These are phyloP conservation scores for Arthroderma sp. DNA, from an alignment of 2,329 filamentous ascomycete genomes.

Conservation along the genomic window DNA sequence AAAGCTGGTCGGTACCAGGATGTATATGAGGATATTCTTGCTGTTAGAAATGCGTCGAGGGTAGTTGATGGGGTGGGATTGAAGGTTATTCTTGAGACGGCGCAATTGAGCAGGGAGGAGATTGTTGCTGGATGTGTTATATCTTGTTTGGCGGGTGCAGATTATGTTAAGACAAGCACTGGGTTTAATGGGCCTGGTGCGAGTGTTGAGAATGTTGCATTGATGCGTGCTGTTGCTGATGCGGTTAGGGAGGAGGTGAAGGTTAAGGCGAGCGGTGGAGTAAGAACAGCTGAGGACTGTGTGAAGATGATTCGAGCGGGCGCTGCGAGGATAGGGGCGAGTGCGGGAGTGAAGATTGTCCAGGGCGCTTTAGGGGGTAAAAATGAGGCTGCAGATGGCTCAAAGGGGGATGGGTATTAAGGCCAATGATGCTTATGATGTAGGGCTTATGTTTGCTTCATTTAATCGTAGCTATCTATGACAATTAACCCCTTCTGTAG, in stretches of 20 bases:
- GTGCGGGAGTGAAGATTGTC: slow-evolving; percentile 43
- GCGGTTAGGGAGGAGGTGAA: slow-evolving; percentile 30
- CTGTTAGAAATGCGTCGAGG: slow-evolving; percentile 33
- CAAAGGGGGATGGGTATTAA: slow-evolving; percentile 5
- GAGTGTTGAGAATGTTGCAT: slow-evolving; percentile 36
- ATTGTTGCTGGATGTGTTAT: slow-evolving; percentile 43
- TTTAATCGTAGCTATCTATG: neutral
- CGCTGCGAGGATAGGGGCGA: slow-evolving; percentile 44
- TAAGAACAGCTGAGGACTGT: slow-evolving; percentile 39
- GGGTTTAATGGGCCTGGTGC: slow-evolving; percentile 46
- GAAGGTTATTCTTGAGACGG: slow-evolving; percentile 49
- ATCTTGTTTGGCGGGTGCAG: slow-evolving; percentile 39
- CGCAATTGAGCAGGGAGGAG: slow-evolving; percentile 35
- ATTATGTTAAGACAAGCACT: slow-evolving; percentile 49
- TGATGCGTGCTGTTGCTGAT: slow-evolving; percentile 41
- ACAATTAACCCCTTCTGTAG: slow-evolving; percentile 11
- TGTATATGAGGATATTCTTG: slow-evolving; percentile 41
- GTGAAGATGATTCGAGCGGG: slow-evolving; percentile 44
- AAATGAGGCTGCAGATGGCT: slow-evolving; percentile 8
- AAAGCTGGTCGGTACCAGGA: slow-evolving; percentile 32
- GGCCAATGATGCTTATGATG: no score
- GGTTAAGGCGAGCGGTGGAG: slow-evolving; percentile 48
- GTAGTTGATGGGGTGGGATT: slow-evolving; percentile 23
- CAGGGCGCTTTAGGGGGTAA: slow-evolving; percentile 23
- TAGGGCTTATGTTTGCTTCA: neutral